Evolutionary conservation across 2,329 filamentous ascomycete species (phyloP), one percentile per base, ranked within the genome.

Genomic region (Penicillium sp.): DNA sequence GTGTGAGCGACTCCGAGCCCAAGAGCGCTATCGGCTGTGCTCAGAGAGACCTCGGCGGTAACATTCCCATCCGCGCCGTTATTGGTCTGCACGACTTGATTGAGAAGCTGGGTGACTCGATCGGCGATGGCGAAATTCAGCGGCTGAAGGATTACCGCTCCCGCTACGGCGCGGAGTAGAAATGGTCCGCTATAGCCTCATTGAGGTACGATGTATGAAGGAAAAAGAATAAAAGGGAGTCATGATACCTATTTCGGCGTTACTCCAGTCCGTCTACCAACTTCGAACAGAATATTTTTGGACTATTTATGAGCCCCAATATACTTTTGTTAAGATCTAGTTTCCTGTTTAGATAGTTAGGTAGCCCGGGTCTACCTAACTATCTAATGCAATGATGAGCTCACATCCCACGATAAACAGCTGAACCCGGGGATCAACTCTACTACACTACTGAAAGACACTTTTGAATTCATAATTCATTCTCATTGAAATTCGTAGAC

Each of bases 1-100:
- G 59, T 49, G 69, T 72, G 22, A 86, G 88, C 53, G 85, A 88
- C 59, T 79, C 77, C 37, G 80, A 80, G 69, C 27, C 61, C 20
- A 80, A 84, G 59, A 95, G 89, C 65, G 89, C 90, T 13, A 88
- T 96, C 68, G 89, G 87, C 16, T 85, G 90, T 74, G 80, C 95
- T 49, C 82, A 83, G 69, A 86, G 85, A 69, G 86, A 94, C 73
- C 89, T 87, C 58, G 81, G 82, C 20, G 65, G 51, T 13, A 62
- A 63, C 43, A 84, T 96, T 50, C 89, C 89, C 1, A 88, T 95
- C 49, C 76, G 90, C 56, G 78, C 88, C 14, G 93, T 96, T 56
- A 48, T 67, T 39, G 58, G 62, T 35, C 76, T 97, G 55, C 81
- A 89, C 62, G 89, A 97, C 69, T 82, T 97, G 58, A 84, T 90